These are phyloP conservation scores for Amphicarpaea edgeworthii DNA, from an alignment of 306 rosid genomes.

Conservation along the genomic window DNA sequence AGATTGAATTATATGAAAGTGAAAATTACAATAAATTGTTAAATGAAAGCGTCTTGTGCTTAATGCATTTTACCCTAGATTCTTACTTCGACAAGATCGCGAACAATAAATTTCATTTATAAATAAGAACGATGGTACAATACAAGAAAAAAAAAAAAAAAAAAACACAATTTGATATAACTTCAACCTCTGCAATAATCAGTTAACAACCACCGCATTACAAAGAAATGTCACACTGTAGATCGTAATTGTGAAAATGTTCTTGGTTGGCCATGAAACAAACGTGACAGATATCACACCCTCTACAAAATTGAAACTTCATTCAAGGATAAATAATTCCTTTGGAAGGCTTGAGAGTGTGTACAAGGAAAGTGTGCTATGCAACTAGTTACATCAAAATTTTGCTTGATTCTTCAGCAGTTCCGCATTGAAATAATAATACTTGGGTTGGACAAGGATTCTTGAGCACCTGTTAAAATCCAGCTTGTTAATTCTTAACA, in stretches of 20 bases:
- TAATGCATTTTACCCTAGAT: not conserved
- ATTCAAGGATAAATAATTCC: conserved; percentile 2
- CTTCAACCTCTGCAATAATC: not conserved
- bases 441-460: conserved; percentile 24
- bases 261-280: conserved; percentile 3
- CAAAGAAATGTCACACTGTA: not conserved
- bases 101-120: not conserved
- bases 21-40: no score
- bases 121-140: conserved; percentile 9
- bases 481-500: conserved; percentile 1
- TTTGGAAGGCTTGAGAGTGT: not conserved
- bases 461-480: not conserved
- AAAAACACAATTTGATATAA: not conserved
- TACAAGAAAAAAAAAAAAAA: no score
- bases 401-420: conserved; percentile 36
- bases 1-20: no score
- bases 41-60: no score
- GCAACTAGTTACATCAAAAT: conserved; percentile 5
- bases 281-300: conserved; percentile 18
- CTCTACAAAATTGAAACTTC: conserved; percentile 29
- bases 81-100: not conserved
- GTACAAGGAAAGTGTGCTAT: not conserved
- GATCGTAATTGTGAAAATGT: not conserved
- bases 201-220: conserved; percentile 5
- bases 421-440: conserved; percentile 3